phyloP scores from a whole-genome alignment of 129 eudicot species.

The Lonicera japonica region DNA sequence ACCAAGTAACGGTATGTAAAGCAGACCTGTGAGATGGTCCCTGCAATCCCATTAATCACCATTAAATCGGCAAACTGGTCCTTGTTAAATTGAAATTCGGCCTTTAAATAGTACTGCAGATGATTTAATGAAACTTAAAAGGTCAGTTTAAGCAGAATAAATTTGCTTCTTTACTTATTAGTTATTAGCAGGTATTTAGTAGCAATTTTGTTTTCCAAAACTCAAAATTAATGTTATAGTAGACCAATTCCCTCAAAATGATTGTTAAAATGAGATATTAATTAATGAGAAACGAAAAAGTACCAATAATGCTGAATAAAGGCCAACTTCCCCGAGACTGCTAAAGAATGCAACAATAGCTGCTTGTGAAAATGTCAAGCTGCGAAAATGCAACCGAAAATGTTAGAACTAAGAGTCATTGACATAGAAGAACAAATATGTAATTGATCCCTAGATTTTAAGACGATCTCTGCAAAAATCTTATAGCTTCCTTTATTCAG shows the following conservation, averaged over 20 bases:
- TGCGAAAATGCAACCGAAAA: constrained; percentile 20
- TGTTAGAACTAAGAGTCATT: too few relatives aligned
- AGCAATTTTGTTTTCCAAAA: too few relatives aligned
- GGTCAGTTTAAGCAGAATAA: not conserved
- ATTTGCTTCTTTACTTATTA: too few relatives aligned
- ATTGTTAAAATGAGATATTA: too few relatives aligned
- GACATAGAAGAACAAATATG: too few relatives aligned
- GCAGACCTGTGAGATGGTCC: constrained; percentile 74
- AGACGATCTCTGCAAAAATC: too few relatives aligned
- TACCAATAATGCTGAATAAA: constrained; percentile 57
- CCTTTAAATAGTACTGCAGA: constrained; percentile 69
- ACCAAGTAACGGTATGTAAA: not conserved
- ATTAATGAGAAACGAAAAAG: too few relatives aligned
- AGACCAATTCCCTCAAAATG: too few relatives aligned
- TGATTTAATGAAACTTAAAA: not conserved
- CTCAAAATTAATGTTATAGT: too few relatives aligned
- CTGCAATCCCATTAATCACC: constrained; percentile 77
- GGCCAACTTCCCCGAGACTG: constrained; percentile 62
- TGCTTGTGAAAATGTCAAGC: constrained; percentile 62
- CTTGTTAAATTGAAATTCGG: constrained; percentile 76
- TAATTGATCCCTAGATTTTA: too few relatives aligned
- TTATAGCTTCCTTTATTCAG: too few relatives aligned
- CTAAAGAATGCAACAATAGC: constrained; percentile 65
- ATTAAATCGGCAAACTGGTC: constrained; percentile 76
- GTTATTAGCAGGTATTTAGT: too few relatives aligned